Evolutionary conservation across 2,329 filamentous ascomycete species (phyloP).

Genomic region (Parastagonospora nodorum): DNA sequence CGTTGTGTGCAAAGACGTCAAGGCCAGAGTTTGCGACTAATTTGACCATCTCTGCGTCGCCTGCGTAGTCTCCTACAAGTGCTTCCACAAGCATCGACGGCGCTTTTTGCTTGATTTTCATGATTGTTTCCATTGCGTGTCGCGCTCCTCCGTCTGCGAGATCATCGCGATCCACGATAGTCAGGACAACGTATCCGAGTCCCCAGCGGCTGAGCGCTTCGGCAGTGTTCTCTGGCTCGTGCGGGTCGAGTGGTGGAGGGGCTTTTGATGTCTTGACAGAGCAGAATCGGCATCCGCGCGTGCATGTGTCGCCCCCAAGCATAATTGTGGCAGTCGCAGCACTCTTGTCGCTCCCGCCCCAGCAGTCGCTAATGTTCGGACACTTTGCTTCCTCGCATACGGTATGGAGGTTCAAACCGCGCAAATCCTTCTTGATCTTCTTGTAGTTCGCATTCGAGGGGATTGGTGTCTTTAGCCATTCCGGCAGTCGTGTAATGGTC

Average conservation of each 20-base stretch:
- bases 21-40: constrained; percentile 85
- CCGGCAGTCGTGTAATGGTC: constrained; percentile 75
- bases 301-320: constrained; percentile 99
- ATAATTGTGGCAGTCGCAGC: constrained; percentile 97
- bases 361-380: constrained; percentile 97
- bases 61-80: constrained; percentile 83
- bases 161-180: constrained; percentile 92
- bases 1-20: constrained; percentile 96
- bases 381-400: constrained; percentile 98
- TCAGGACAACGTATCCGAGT: constrained; percentile 92
- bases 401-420: constrained; percentile 88
- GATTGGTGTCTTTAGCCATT: constrained; percentile 96
- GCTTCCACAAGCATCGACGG: constrained; percentile 80
- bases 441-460: constrained; percentile 87
- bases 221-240: constrained; percentile 95
- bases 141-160: constrained; percentile 82
- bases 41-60: constrained; percentile 84
- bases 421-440: constrained; percentile 90
- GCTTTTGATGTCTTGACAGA: constrained; percentile 86
- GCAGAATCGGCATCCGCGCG: constrained; percentile 94
- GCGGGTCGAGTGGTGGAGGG: constrained; percentile 82
- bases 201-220: constrained; percentile 94
- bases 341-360: constrained; percentile 87
- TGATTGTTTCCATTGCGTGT: constrained; percentile 93
- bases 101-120: constrained; percentile 80